A percentile compares a stretch with the other conserved stretches of the same genome.
Evolutionary conservation across 129 eudicot genomes (phyloP).

Genomic region (Daucus carota): DH1_v3.0 NC_030387.2:2486501-2487000

Average conservation of each 20-base stretch:
- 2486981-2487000: conserved; percentile 85
- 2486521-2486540: too few species aligned
- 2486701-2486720: background rate
- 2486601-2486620: background rate
- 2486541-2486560: too few species aligned
- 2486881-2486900: conserved; percentile 57
- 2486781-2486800: background rate
- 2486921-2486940: conserved; percentile 17
- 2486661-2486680: background rate
- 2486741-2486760: background rate
- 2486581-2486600: background rate
- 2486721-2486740: background rate
- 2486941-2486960: conserved; percentile 13
- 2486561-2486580: too few species aligned
- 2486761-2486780: background rate
- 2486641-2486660: background rate
- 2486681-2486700: background rate
- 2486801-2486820: background rate
- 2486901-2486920: conserved; percentile 24
- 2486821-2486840: conserved; percentile 71
- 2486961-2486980: conserved; percentile 13
- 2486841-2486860: conserved; percentile 58
- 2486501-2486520: too few species aligned
- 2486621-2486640: background rate
- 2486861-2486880: conserved; percentile 75